Percentiles rank a stretch among this genome's conserved stretches.
Conservation (phyloP, 768 basidiomycete genomes). For the Tulasnella calospora region DNA sequence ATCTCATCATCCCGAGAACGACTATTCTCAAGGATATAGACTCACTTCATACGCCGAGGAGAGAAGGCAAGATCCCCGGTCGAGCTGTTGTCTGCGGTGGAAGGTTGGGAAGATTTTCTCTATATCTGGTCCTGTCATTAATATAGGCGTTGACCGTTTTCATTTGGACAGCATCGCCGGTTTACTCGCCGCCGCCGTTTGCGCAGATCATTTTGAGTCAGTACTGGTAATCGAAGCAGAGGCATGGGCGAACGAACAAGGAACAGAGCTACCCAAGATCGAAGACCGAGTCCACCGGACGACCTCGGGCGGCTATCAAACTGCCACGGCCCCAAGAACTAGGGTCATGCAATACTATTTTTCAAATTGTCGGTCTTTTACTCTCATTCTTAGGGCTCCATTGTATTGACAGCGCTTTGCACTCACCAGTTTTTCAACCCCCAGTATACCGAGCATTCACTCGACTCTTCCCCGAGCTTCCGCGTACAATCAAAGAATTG, state of each 20-base stretch:
- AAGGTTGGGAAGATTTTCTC: background rate
- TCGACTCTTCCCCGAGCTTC: slow-evolving; percentile 26
- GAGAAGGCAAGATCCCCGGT: background rate
- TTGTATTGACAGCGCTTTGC: background rate
- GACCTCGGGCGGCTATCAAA: background rate
- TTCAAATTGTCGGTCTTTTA: background rate
- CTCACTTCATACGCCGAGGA: background rate
- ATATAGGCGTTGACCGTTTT: background rate
- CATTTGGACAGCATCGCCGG: slow-evolving; percentile 8
- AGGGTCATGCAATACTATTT: slow-evolving; percentile 14
- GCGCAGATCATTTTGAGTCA: slow-evolving; percentile 19
- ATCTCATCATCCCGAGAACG: slow-evolving; percentile 9
- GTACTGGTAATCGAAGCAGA: slow-evolving; percentile 19
- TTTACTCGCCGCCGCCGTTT: slow-evolving; percentile 12
- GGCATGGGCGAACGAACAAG: slow-evolving; percentile 8
- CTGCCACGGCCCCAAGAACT: background rate
- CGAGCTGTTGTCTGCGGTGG: slow-evolving; percentile 18
- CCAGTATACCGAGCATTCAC: background rate
- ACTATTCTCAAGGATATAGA: slow-evolving; percentile 15
- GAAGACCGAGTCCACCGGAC: background rate
- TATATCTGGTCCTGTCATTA: background rate
- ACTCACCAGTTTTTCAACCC: slow-evolving; percentile 10
- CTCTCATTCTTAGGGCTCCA: background rate
- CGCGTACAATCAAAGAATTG: slow-evolving; percentile 19
- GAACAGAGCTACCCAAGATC: background rate